Evolutionary conservation across 2,329 filamentous ascomycete species (phyloP).

Genomic region (Aspergillus sp.): DNA sequence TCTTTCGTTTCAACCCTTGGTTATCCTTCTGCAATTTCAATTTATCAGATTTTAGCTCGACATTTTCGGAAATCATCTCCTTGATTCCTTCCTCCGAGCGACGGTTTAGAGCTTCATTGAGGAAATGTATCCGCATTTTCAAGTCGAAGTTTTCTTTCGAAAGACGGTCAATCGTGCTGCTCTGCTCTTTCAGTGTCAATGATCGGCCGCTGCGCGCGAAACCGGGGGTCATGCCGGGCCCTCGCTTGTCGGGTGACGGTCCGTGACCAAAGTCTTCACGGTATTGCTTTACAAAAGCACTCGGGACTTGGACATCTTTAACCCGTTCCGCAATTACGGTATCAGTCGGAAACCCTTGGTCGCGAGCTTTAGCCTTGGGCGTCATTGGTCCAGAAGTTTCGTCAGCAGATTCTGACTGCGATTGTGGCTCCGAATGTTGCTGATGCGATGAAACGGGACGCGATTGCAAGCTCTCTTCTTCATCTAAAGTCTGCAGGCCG

Average conservation of each 20-base stretch:
- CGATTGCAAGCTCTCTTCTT: conserved; percentile 51
- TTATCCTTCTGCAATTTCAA: conserved; percentile 89
- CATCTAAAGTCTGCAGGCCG: conserved; percentile 58
- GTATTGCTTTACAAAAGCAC: conserved; percentile 83
- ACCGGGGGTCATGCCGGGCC: conserved; percentile 48
- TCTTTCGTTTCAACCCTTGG: conserved; percentile 73
- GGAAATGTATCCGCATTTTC: conserved; percentile 95
- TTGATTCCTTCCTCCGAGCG: conserved; percentile 94
- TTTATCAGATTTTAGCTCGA: conserved; percentile 88
- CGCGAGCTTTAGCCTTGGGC: conserved; percentile 62
- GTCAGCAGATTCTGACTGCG: conserved; percentile 34
- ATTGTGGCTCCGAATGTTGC: conserved; percentile 23
- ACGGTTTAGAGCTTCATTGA: conserved; percentile 89
- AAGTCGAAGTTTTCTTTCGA: conserved; percentile 98
- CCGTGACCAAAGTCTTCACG: conserved; percentile 68
- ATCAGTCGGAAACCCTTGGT: conserved; percentile 71
- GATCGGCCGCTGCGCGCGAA: conserved; percentile 62
- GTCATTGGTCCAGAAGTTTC: conserved; percentile 61
- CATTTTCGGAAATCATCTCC: conserved; percentile 97
- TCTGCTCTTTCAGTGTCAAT: conserved; percentile 94
- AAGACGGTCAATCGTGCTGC: conserved; percentile 91
- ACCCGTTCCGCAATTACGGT: conserved; percentile 87
- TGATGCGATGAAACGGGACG: conserved; percentile 38
- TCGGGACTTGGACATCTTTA: conserved; percentile 85
- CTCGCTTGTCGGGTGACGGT: conserved; percentile 59